These are phyloP conservation scores for Cornus florida DNA, from an alignment of 148 eudicot species.

Conservation along the genomic window DNA sequence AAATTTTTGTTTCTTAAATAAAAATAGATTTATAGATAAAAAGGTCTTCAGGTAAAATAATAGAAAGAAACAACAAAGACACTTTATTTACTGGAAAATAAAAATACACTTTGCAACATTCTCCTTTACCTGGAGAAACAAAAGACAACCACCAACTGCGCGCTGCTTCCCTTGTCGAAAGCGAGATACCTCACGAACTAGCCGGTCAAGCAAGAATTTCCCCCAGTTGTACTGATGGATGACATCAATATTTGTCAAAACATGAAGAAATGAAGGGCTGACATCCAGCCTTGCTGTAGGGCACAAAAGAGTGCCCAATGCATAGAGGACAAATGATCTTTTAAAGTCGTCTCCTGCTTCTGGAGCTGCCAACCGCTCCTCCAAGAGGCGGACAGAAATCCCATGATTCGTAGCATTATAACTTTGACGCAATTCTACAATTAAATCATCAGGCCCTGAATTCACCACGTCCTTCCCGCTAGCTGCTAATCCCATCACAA, in stretches of 20 bases:
- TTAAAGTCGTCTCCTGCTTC: constrained; percentile 47
- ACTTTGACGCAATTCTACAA: constrained; percentile 28
- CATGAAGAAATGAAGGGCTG: constrained; percentile 46
- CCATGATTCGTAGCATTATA: constrained; percentile 50
- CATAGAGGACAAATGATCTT: constrained; percentile 47
- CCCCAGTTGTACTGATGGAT: constrained; percentile 51
- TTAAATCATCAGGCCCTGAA: constrained; percentile 43
- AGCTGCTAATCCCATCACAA: constrained; percentile 43
- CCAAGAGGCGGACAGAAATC: constrained; percentile 38
- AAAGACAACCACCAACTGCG: constrained; percentile 53
- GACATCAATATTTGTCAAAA: constrained; percentile 39
- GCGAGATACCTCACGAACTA: constrained; percentile 50
- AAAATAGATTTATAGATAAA: neutral
- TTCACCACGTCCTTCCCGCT: constrained; percentile 46
- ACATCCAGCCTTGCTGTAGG: constrained; percentile 55
- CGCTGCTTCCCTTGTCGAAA: constrained; percentile 50
- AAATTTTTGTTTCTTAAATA: neutral
- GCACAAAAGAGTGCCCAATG: constrained; percentile 42
- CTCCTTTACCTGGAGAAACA: constrained; percentile 42
- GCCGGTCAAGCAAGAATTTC: constrained; percentile 41
- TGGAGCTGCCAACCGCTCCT: constrained; percentile 41
- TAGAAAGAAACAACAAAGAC: neutral
- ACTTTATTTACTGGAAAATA: neutral
- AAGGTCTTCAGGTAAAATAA: neutral
- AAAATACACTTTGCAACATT: neutral